These are phyloP conservation scores for Beauveria varroae DNA, from an alignment of 2,329 filamentous ascomycete species.

Conservation along the genomic window DNA sequence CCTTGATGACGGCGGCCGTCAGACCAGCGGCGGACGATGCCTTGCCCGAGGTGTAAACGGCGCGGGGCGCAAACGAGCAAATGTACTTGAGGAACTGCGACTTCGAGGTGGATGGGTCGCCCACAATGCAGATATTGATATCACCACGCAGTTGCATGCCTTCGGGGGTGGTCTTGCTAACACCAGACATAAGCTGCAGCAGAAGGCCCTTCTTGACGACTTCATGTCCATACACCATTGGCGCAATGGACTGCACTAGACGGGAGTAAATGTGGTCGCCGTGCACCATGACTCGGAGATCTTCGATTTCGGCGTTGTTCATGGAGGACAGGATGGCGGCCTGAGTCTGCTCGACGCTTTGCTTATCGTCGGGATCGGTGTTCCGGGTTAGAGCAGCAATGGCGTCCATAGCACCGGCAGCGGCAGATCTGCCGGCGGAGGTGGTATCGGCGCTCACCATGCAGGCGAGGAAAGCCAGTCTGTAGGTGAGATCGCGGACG, in stretches of 20 bases:
- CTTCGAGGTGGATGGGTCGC: constrained; percentile 93
- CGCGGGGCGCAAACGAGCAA: constrained; percentile 90
- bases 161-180: constrained; percentile 84
- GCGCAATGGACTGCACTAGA: constrained; percentile 86
- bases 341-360: constrained; percentile 78
- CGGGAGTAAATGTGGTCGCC: constrained; percentile 91
- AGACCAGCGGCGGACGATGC: constrained; percentile 95
- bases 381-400: constrained; percentile 65
- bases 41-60: constrained; percentile 96
- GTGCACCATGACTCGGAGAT: constrained; percentile 88
- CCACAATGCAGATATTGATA: constrained; percentile 97
- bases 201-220: constrained; percentile 96
- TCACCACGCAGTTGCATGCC: constrained; percentile 94
- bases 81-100: constrained; percentile 98
- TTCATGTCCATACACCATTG: constrained; percentile 95
- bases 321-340: constrained; percentile 80
- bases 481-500: constrained; percentile 90
- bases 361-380: constrained; percentile 56
- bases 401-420: constrained; percentile 63
- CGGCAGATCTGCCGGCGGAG: constrained; percentile 66
- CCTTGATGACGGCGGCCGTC: constrained; percentile 93
- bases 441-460: constrained; percentile 90
- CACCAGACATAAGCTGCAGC: constrained; percentile 91
- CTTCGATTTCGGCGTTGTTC: constrained; percentile 79
- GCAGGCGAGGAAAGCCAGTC: constrained; percentile 91